Percentiles rank a stretch among this genome's conserved stretches.
phyloP scores from a whole-genome alignment of 441 rosid species.

The Erodium texanum region DNA sequence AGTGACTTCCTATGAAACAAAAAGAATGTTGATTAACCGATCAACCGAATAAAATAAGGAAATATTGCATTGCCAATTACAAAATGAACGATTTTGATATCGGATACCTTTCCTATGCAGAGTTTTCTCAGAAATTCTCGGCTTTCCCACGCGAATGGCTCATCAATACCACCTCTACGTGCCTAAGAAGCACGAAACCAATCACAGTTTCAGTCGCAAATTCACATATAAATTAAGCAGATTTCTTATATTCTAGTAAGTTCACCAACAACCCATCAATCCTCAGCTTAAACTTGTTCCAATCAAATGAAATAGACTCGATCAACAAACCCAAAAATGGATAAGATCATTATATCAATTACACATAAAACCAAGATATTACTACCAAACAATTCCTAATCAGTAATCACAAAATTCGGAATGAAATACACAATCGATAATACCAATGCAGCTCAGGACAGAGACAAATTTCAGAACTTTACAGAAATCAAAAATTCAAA shows the following conservation, averaged over 20 bases:
- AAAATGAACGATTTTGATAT: conserved; percentile 17
- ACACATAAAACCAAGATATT: background rate
- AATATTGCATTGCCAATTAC: conserved; percentile 7
- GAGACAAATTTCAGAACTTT: background rate
- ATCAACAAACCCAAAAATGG: background rate
- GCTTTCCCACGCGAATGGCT: conserved; percentile 98
- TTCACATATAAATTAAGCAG: background rate
- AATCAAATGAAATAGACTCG: background rate
- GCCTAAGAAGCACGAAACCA: conserved; percentile 40
- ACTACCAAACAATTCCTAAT: background rate
- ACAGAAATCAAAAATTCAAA: background rate
- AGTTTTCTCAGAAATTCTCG: conserved; percentile 85
- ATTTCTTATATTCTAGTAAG: background rate
- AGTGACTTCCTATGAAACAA: conserved; percentile 57
- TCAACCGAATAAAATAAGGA: background rate
- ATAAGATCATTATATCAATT: no score
- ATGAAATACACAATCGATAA: background rate
- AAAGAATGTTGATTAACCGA: background rate
- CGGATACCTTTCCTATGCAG: conserved; percentile 79
- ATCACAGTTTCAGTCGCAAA: background rate
- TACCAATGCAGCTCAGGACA: background rate
- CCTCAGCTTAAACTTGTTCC: background rate
- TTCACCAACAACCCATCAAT: background rate
- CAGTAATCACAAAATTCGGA: background rate
- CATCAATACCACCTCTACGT: conserved; percentile 79